phyloP scores from a whole-genome alignment of 2,329 filamentous ascomycete species.

The Botrytis elliptica region DNA sequence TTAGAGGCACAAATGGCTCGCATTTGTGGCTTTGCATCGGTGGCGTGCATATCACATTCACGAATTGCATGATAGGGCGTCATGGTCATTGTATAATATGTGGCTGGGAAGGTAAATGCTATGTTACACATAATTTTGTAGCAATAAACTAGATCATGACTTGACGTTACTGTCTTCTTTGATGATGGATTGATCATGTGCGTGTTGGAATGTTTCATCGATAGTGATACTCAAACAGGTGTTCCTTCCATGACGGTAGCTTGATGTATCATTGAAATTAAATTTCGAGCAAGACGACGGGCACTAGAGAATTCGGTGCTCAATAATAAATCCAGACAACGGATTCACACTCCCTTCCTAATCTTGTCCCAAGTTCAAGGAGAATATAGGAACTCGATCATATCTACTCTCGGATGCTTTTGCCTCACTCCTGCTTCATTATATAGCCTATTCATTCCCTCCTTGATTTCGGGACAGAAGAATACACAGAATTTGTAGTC shows the following conservation, averaged over 20 bases:
- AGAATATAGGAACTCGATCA: not conserved
- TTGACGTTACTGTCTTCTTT: not conserved
- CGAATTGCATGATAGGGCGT: conserved; percentile 5
- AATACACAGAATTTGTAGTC: not conserved
- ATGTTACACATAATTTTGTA: conserved; percentile 6
- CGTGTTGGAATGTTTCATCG: not conserved
- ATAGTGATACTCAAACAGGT: not conserved
- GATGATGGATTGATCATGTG: too few species aligned
- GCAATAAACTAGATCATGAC: conserved; percentile 9
- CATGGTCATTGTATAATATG: conserved; percentile 9
- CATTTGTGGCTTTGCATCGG: conserved; percentile 6
- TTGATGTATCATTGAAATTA: not conserved
- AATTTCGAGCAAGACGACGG: not conserved
- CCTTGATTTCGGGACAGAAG: not conserved
- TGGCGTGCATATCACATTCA: conserved; percentile 2
- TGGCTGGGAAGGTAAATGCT: not conserved
- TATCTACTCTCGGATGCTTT: not conserved
- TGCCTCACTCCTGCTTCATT: not conserved
- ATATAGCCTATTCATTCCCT: not conserved
- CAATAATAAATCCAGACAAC: not conserved
- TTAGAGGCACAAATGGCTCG: conserved; percentile 18
- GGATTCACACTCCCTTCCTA: not conserved
- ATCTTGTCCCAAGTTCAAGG: not conserved
- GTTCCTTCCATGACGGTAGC: not conserved
- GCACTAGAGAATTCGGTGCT: not conserved